phyloP scores from a whole-genome alignment of 1,284 basidiomycete genomes.

The Irpex sp. region DNA sequence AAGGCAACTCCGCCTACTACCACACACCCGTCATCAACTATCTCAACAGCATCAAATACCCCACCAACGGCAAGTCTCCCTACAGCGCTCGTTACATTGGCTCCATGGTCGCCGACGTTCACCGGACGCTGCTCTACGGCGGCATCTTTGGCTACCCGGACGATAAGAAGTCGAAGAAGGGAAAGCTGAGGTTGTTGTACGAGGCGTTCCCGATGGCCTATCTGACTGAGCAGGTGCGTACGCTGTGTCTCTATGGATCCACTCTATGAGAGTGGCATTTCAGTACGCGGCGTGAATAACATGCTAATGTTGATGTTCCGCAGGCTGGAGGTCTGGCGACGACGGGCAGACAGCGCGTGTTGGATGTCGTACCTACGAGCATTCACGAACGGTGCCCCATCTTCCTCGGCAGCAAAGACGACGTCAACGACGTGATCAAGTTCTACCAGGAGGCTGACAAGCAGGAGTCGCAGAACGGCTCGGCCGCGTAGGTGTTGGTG shows the following conservation, averaged over 20 bases:
- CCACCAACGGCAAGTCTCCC: conserved; percentile 69
- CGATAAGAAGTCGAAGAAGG: conserved; percentile 96
- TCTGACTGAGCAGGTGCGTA: conserved; percentile 83
- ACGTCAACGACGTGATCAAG: conserved; percentile 87
- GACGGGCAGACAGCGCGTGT: conserved; percentile 87
- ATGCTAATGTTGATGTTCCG: not conserved
- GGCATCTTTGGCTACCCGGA: conserved; percentile 99
- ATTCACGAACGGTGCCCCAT: conserved; percentile 96
- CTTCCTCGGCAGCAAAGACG: conserved; percentile 93
- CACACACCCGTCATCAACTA: conserved; percentile 84
- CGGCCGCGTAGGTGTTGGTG: not conserved
- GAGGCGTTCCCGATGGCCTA: conserved; percentile 99
- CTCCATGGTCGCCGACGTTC: conserved; percentile 98
- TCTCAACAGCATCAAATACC: conserved; percentile 95
- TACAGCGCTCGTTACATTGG: conserved; percentile 97
- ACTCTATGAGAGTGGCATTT: no score
- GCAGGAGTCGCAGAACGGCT: conserved; percentile 12
- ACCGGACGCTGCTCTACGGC: conserved; percentile 95
- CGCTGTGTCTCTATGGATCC: no score
- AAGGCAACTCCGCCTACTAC: conserved; percentile 97
- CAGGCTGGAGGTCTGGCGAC: conserved; percentile 96
- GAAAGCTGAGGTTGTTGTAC: conserved; percentile 94
- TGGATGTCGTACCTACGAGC: conserved; percentile 85
- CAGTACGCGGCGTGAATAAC: no score
- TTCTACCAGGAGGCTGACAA: conserved; percentile 51